A percentile compares a stretch with the other conserved stretches of the same genome.
phyloP scores from a whole-genome alignment of 2,329 filamentous ascomycete genomes.

The Ophiostoma triangulosporum region DNA sequence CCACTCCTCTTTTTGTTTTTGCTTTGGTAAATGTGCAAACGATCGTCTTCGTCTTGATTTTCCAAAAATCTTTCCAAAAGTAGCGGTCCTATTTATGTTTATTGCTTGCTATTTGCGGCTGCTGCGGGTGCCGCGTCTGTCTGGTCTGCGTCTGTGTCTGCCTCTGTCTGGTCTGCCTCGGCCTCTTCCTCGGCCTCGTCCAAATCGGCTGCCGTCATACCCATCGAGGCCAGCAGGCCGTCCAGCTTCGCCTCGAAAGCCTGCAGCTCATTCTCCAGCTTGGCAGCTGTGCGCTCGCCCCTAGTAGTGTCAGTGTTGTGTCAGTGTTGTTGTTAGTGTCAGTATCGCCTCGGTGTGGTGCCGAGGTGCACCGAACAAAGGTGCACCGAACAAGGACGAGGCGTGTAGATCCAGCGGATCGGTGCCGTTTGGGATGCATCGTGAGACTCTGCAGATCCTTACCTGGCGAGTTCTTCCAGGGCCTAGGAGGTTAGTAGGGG shows the following conservation, averaged over 20 bases:
- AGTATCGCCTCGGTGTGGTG: neutral
- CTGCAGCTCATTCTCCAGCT: slow-evolving; percentile 38
- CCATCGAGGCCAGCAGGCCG: slow-evolving; percentile 36
- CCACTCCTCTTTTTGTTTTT: no score
- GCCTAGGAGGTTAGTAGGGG: slow-evolving; percentile 1
- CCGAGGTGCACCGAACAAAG: no score
- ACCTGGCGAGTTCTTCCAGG: slow-evolving; percentile 11
- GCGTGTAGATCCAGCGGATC: no score
- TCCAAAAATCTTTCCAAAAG: no score
- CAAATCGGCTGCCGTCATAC: slow-evolving; percentile 15
- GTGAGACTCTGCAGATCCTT: no score
- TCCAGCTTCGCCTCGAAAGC: slow-evolving; percentile 43
- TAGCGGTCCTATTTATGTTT: no score
- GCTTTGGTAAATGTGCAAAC: no score
- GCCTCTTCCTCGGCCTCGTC: neutral
- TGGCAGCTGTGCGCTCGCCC: slow-evolving; percentile 40
- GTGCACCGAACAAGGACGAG: no score
- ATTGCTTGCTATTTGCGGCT: no score
- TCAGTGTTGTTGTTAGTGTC: neutral
- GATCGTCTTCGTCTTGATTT: no score
- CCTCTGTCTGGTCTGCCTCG: neutral
- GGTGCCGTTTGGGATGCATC: no score
- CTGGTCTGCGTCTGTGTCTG: neutral
- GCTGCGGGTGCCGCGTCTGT: no score
- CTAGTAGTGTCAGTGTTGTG: slow-evolving; percentile 18